Evolutionary conservation across 83 land plant species (phyloP).

Genomic region (Diphasiastrum complanatum): DNA sequence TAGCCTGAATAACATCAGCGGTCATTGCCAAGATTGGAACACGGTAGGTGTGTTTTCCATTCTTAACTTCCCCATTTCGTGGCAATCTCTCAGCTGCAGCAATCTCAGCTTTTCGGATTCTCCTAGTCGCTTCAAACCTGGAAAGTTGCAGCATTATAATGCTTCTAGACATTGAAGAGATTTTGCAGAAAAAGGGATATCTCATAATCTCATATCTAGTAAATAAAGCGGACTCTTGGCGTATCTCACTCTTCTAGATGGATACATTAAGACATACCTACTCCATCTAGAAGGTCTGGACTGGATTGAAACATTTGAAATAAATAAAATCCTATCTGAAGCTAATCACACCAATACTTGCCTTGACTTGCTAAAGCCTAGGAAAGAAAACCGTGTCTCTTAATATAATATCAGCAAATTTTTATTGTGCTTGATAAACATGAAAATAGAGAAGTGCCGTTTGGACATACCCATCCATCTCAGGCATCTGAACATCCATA

Average conservation of each 20-base stretch:
- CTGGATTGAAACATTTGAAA: too few relatives aligned
- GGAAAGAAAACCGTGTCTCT: background rate
- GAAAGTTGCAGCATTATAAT: background rate
- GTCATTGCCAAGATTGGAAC: slow-evolving; percentile 78
- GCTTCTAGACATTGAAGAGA: background rate
- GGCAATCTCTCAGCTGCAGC: slow-evolving; percentile 2
- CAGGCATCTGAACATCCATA: slow-evolving; percentile 61
- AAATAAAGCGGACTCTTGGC: too few relatives aligned
- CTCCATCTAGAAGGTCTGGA: too few relatives aligned
- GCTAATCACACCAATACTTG: too few relatives aligned
- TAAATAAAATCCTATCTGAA: too few relatives aligned
- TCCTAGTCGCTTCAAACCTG: slow-evolving; percentile 71
- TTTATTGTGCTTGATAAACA: background rate
- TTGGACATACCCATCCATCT: slow-evolving; percentile 53
- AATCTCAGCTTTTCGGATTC: slow-evolving; percentile 38
- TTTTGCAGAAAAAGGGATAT: background rate
- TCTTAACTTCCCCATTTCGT: slow-evolving; percentile 33
- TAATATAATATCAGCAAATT: background rate
- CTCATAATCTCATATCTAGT: background rate
- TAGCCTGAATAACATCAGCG: slow-evolving; percentile 72
- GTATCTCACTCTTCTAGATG: too few relatives aligned
- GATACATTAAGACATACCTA: too few relatives aligned
- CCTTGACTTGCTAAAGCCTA: too few relatives aligned
- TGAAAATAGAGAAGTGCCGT: background rate
- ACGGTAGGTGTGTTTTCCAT: slow-evolving; percentile 37